Evolutionary conservation across 2,329 filamentous ascomycete species (phyloP).

Genomic region (Aureobasidium sp.): DNA sequence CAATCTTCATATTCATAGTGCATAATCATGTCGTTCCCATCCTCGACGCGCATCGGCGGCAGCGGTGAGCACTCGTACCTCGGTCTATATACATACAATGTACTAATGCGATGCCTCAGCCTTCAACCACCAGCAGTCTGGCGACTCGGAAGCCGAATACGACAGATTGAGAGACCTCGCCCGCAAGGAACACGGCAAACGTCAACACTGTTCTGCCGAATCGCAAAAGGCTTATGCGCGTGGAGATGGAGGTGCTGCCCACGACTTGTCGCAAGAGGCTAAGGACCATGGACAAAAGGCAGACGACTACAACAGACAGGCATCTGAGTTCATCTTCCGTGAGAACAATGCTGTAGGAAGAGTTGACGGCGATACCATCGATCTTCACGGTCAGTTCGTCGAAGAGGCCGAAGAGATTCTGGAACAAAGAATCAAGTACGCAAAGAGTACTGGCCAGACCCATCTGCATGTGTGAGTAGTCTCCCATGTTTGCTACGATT

Average conservation of each 20-base stretch:
- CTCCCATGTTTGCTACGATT: background rate
- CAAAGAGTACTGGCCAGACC: constrained; percentile 61
- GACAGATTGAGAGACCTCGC: constrained; percentile 81
- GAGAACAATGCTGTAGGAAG: constrained; percentile 79
- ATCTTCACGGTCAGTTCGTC: constrained; percentile 89
- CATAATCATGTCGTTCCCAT: constrained; percentile 15
- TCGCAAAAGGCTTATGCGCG: constrained; percentile 70
- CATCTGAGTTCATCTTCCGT: constrained; percentile 88
- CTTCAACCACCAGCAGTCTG: constrained; percentile 63
- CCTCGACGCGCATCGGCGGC: constrained; percentile 15
- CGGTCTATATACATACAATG: background rate
- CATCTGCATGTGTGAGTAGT: constrained; percentile 68
- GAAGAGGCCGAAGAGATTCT: constrained; percentile 91
- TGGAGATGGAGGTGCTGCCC: constrained; percentile 77
- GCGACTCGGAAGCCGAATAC: constrained; percentile 74
- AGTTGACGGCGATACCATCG: constrained; percentile 73
- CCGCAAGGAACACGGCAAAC: constrained; percentile 69
- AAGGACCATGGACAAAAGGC: constrained; percentile 77
- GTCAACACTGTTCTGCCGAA: constrained; percentile 55
- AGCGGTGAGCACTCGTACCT: constrained; percentile 13
- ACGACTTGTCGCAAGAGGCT: constrained; percentile 74
- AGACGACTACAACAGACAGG: constrained; percentile 83
- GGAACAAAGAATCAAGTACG: constrained; percentile 73
- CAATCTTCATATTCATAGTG: background rate
- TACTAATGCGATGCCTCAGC: constrained; percentile 39